These are phyloP conservation scores for Papiliotrema nemorosa DNA, from an alignment of 1,284 basidiomycete genomes.

Conservation along the genomic window DNA sequence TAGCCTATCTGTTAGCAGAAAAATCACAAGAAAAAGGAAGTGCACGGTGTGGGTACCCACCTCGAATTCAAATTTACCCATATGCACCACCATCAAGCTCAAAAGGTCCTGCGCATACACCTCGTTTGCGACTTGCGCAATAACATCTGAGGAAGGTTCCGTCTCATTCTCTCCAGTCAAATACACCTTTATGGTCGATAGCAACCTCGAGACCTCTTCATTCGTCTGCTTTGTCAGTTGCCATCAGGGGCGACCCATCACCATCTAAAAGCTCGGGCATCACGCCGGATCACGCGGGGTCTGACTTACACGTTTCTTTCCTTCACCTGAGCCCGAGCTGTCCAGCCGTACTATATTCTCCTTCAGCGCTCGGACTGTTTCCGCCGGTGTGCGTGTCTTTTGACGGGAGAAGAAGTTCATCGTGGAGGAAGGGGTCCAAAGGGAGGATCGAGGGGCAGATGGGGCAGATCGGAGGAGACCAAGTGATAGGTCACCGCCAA, in stretches of 20 bases:
- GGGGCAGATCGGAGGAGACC: too few species aligned
- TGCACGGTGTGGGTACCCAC: constrained; percentile 52
- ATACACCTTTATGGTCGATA: constrained; percentile 28
- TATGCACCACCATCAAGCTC: constrained; percentile 72
- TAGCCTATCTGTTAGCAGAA: constrained; percentile 44
- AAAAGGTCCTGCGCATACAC: constrained; percentile 89
- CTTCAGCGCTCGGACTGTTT: constrained; percentile 72
- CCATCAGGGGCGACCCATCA: background rate
- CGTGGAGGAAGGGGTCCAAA: constrained; percentile 1
- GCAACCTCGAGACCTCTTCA: constrained; percentile 38
- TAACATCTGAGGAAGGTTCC: constrained; percentile 65
- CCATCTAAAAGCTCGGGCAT: background rate
- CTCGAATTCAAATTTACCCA: constrained; percentile 91
- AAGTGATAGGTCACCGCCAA: too few species aligned
- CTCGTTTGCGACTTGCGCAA: constrained; percentile 92
- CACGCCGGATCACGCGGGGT: too few species aligned
- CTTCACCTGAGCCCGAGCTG: constrained; percentile 61
- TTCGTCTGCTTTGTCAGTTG: constrained; percentile 17
- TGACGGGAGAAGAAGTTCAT: constrained; percentile 94
- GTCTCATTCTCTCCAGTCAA: constrained; percentile 36
- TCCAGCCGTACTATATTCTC: constrained; percentile 78
- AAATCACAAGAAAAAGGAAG: too few species aligned
- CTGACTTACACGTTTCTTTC: constrained; percentile 66
- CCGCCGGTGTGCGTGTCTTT: constrained; percentile 76
- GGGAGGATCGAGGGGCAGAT: background rate